Base-by-base conservation (phyloP, 2,329 filamentous ascomycete genomes). In the Trichothecium sympodiale region DNA sequence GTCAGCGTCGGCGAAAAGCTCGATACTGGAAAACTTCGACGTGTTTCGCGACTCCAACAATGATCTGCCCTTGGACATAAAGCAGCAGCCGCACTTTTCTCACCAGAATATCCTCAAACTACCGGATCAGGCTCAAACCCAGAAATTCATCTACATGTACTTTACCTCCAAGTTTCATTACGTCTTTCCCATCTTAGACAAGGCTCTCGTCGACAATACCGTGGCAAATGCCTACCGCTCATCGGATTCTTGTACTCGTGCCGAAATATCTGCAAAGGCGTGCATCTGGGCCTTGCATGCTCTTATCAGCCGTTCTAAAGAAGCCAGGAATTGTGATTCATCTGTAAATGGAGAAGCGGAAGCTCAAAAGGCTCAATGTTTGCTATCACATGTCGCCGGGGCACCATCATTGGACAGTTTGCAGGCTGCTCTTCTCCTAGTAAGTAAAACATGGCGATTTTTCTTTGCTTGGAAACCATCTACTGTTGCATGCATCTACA, bases 141-240 rank as follows among this genome's bases (percentile, higher is more conserved):
- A 10, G 10, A 6, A 10, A 25, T 6, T 10, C 10, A 25, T 25
- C 20, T 6, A 25, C 10, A 10, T 25, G 20, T 60, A 50, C 27
- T 31, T 42, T 1, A 38, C 44, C 0, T 60, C 57, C 0, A 46
- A 62, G 1, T 55, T 69, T 38, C 55, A 56, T 8, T 53, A 62
- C 0, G 49, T 65, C 0, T 72, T 74, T 27, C 71, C 71, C 0
- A 23, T 70, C 2, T 43, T 73, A 3, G 67, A 75, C 37, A 40
- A 46, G 1, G 51, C 59, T 1, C 46, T 74, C 0, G 74, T 74
- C 37, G 41, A 50, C 10, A 51, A 62, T 2, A 71, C 62, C 0
- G 55, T 71, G 14, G 48, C 55, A 0, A 25, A 52, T 0, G 71
- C 68, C 0, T 74, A 74, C 41, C 41, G 50, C 2, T 43, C 54